Evolutionary conservation across 352 stramenopile genomes (phyloP).

Genomic region (Aphanomyces invadans): DNA sequence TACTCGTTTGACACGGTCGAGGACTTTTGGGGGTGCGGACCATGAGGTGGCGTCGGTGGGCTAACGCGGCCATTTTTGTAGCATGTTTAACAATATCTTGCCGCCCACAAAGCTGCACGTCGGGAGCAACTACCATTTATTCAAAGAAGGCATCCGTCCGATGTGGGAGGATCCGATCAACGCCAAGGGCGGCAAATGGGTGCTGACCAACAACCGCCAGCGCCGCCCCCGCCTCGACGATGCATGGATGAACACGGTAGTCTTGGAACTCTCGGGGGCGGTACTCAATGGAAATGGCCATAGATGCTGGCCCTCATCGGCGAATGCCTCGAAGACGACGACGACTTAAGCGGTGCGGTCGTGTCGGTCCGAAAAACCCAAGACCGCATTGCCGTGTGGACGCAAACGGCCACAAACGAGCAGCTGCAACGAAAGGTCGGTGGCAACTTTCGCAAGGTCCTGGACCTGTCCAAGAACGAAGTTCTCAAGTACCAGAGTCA

Average conservation of each 20-base stretch:
- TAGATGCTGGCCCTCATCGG: constrained; percentile 94
- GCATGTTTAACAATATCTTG: constrained; percentile 93
- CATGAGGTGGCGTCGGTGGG: not conserved
- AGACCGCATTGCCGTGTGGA: constrained; percentile 95
- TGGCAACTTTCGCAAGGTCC: constrained; percentile 64
- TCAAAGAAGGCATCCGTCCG: constrained; percentile 93
- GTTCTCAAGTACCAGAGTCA: constrained; percentile 86
- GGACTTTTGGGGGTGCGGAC: constrained; percentile 92
- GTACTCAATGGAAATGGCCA: no score
- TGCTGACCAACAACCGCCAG: constrained; percentile 92
- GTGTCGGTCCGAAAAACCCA: constrained; percentile 93
- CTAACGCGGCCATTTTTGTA: constrained; percentile 21
- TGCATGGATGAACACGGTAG: constrained; percentile 93
- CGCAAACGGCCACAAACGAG: constrained; percentile 60
- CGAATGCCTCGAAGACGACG: constrained; percentile 91
- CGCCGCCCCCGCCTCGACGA: constrained; percentile 90
- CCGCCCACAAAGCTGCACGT: constrained; percentile 80
- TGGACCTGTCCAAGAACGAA: constrained; percentile 85
- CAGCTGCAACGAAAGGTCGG: constrained; percentile 74
- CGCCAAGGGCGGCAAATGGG: constrained; percentile 94
- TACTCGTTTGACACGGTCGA: constrained; percentile 94
- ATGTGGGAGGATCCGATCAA: constrained; percentile 97
- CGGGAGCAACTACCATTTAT: constrained; percentile 96
- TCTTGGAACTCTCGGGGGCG: not conserved
- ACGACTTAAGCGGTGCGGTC: constrained; percentile 93